Base-by-base conservation (phyloP, 176 grass and related monocot species). In the Neostapfia colusana region DNA sequence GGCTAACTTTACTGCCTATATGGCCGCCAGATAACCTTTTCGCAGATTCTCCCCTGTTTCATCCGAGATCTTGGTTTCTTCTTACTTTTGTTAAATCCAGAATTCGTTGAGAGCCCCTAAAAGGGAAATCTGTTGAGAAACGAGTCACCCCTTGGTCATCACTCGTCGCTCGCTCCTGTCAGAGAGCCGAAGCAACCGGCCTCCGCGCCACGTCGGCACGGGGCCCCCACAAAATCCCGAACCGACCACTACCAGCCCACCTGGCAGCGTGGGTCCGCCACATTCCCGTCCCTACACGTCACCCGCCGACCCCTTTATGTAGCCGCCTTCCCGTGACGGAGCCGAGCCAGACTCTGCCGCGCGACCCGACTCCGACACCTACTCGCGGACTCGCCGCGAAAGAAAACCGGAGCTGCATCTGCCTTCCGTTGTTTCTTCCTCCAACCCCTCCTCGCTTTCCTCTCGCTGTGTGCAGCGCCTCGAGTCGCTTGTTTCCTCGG, bases 221-320 rank as follows among this genome's bases (percentile, higher is more conserved):
- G 31, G 57, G 10, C 5, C 57, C 57, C 79, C 74, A 73, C 67
- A 60, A 67, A 73, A 78, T 73, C 85, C 24, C 38, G 26, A 50
- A 20, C 18, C 25, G 18, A 38, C 18, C 20, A 67, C 70, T 28
- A 58, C 3, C 20, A 54, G 8, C 6, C 40, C 1, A 21, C 76
- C 39, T 49, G 5, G 56, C 5, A 5, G 56, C 5, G 51, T 63
- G 37, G 72, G 37, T 73, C 72, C 26, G 2, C 0, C 0, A 21
- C 1, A 9, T 82, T 49, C 72, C 78, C 72, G 84, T 82, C 78
- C 79, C 72, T 72, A 77, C 78, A 77, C 72, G 72, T 82, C 84
- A 86, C 77, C 38, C 27, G 12, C n/a, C 24, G 45, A 18, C 8
- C n/a, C 24, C 62, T 74, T 79, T 83, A 88, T 88, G 14, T 78